A percentile compares a stretch with the other conserved stretches of the same genome.
Evolutionary conservation across 306 rosid species (phyloP).

Genomic region (Psophocarpus tetragonolobus): DNA sequence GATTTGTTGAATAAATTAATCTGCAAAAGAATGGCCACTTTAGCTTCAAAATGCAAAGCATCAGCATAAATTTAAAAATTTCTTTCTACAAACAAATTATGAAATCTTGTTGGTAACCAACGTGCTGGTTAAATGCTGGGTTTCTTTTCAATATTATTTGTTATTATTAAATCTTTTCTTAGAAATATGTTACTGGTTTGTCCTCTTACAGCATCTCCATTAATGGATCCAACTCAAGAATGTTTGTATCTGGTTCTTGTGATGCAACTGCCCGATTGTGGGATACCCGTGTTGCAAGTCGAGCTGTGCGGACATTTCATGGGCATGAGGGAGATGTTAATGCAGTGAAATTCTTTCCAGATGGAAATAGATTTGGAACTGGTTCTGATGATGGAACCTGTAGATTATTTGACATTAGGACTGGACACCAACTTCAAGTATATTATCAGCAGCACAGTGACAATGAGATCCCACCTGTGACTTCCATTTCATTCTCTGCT

Average conservation of each 20-base stretch:
- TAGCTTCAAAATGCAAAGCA: slow-evolving; percentile 19
- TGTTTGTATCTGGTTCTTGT: slow-evolving; percentile 90
- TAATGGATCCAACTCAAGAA: slow-evolving; percentile 70
- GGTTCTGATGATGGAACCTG: slow-evolving; percentile 92
- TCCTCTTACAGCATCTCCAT: slow-evolving; percentile 69
- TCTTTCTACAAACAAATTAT: background rate
- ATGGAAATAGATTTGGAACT: slow-evolving; percentile 93
- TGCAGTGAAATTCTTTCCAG: slow-evolving; percentile 84
- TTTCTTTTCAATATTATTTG: background rate
- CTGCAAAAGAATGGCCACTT: background rate
- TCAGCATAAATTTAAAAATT: background rate
- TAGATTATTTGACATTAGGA: slow-evolving; percentile 83
- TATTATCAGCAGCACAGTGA: slow-evolving; percentile 70
- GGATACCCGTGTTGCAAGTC: slow-evolving; percentile 97
- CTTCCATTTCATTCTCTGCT: slow-evolving; percentile 84
- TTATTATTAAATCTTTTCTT: background rate
- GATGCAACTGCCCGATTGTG: slow-evolving; percentile 86
- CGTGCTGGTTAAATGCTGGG: background rate
- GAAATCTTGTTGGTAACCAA: background rate
- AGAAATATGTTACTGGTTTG: background rate
- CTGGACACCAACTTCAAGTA: slow-evolving; percentile 90
- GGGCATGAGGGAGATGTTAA: slow-evolving; percentile 88
- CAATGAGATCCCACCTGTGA: slow-evolving; percentile 59
- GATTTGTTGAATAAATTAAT: background rate
- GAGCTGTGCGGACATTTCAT: slow-evolving; percentile 82